Percentiles rank a stretch among this genome's conserved stretches.
Conservation (phyloP, 2,329 filamentous ascomycete species). For the Pyricularia pennisetigena region DNA sequence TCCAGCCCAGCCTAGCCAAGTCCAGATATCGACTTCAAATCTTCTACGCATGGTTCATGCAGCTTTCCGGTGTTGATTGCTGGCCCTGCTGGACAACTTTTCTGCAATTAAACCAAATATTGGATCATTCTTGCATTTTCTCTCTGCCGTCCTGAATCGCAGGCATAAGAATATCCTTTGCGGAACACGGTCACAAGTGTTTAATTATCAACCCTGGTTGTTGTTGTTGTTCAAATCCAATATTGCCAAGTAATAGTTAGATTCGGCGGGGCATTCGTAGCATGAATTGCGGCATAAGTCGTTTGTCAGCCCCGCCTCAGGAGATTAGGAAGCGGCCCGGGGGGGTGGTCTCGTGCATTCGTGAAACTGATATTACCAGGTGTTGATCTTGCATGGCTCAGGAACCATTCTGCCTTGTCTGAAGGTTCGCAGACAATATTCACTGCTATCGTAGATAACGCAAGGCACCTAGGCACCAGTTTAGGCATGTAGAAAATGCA, state of each 20-base stretch:
- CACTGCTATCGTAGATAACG: neutral
- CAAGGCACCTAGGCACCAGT: neutral
- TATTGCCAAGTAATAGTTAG: neutral
- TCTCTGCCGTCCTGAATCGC: neutral
- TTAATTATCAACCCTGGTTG: neutral
- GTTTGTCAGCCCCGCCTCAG: neutral
- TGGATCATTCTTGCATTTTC: neutral
- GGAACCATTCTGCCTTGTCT: neutral
- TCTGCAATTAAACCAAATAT: neutral
- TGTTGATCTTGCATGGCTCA: neutral
- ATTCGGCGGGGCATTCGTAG: neutral
- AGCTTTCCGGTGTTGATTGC: neutral
- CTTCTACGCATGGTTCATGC: neutral
- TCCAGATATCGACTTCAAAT: neutral
- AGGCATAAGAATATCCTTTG: neutral
- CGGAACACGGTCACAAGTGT: neutral
- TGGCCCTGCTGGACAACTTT: neutral
- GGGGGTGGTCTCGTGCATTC: neutral
- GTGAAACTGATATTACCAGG: neutral
- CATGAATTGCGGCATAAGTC: conserved; percentile 1
- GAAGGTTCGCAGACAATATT: neutral
- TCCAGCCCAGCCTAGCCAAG: neutral
- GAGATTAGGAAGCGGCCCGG: neutral
- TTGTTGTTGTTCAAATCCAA: neutral
- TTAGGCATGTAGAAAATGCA: neutral